Conservation (phyloP, 2,329 filamentous ascomycete species). For the Botrytis galanthina region DNA sequence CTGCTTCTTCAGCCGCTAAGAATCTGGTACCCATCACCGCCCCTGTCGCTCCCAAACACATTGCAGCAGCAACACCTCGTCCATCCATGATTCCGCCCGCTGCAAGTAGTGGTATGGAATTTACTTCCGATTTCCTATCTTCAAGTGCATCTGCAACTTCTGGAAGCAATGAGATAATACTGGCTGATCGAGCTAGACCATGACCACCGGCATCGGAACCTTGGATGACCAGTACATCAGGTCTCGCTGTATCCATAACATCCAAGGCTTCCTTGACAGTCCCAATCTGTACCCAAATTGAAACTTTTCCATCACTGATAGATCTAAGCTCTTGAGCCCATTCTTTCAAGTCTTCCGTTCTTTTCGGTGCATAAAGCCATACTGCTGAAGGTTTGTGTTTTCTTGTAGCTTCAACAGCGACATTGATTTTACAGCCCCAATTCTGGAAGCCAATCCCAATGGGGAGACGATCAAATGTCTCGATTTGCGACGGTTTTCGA, state of each 20-base stretch:
- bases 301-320: slow-evolving; percentile 24
- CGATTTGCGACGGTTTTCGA: neutral
- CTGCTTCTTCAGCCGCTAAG: slow-evolving; percentile 47
- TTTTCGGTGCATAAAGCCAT: slow-evolving; percentile 48
- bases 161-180: slow-evolving; percentile 39
- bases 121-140: slow-evolving; percentile 1
- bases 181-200: slow-evolving; percentile 34
- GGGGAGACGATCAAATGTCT: slow-evolving; percentile 37
- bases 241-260: slow-evolving; percentile 28
- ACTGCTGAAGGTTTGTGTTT: slow-evolving; percentile 39
- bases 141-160: slow-evolving; percentile 37
- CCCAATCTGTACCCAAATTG: slow-evolving; percentile 40
- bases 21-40: slow-evolving; percentile 52
- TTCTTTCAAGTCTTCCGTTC: slow-evolving; percentile 15
- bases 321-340: slow-evolving; percentile 1
- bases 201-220: slow-evolving; percentile 42
- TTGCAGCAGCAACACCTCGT: slow-evolving; percentile 39
- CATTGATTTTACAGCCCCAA: slow-evolving; percentile 44
- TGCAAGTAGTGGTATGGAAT: slow-evolving; percentile 35
- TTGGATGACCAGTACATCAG: slow-evolving; percentile 41
- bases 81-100: slow-evolving; percentile 42
- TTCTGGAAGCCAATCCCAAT: slow-evolving; percentile 49
- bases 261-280: slow-evolving; percentile 32
- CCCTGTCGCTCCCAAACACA: slow-evolving; percentile 42
- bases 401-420: slow-evolving; percentile 34